Evolutionary conservation across 352 stramenopile genomes (phyloP), one percentile per base, ranked within the genome.

Genomic region (Pythium chondricola): DNA sequence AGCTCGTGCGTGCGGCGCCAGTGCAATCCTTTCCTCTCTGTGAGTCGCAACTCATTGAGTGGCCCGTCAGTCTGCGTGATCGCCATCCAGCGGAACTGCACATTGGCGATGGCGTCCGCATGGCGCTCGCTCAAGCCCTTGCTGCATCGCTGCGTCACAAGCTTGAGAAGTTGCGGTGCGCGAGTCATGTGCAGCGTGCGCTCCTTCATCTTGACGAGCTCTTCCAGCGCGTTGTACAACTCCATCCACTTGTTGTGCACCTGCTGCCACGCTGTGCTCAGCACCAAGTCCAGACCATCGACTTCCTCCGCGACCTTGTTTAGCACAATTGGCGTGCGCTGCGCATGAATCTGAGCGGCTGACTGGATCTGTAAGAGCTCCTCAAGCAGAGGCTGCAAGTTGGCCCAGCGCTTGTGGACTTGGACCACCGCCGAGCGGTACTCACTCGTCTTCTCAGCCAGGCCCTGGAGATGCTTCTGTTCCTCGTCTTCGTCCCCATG

Each of bases 71-170:
- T 56, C 29, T 78, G 66, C 2, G 69, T 87, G 43, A 89, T 83
- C 16, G 74, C 74, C 64, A 83, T 86, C 74, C 73, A 85, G 4
- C 78, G 74, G 39, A 85, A 87, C 40, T 89, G 78, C 9, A 87
- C 69, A 8, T 70, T 76, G 0, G 74, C 68, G 0, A 89, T 74
- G 2, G 66, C 74, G 7, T 87, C 74, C 1, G 74, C 69, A 41
- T 89, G 63, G 4, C 65, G 63, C 33, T 50, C 56, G 33, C 62
- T 75, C 3, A 89, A 58, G 1, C 78, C 78, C 41, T 77, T 74
- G 38, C 59, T 80, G 59, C 78, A 89, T 22, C 58, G 60, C 20
- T 71, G 47, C 2, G 64, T 52, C 2, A 89, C 72, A 17, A 66
- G 56, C 6, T 70, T 77, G 1, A 89, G 56, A 1, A 87, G 40